Percentiles rank a stretch among this genome's conserved stretches.
These are phyloP conservation scores for Nicotiana noctiflora DNA, from an alignment of 257 asterid genomes.

Conservation along the genomic window DNA sequence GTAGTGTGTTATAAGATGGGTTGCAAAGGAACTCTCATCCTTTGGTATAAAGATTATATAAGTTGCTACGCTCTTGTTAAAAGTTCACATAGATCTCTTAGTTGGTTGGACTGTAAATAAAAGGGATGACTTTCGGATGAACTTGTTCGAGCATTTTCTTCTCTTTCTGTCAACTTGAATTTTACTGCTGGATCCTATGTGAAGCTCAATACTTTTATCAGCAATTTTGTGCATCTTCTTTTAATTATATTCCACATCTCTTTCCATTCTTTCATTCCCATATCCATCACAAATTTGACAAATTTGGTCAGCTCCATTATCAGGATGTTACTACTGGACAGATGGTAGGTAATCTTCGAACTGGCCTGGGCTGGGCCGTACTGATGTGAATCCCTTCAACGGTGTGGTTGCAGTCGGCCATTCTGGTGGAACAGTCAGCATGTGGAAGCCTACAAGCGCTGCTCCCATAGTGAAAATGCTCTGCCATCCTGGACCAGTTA, in stretches of 20 bases:
- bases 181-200: background rate
- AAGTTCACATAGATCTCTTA: background rate
- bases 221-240: background rate
- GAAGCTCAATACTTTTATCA: background rate
- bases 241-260: background rate
- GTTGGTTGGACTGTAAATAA: background rate
- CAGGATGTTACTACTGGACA: conserved; percentile 87
- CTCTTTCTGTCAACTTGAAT: background rate
- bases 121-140: background rate
- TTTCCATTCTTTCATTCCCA: background rate
- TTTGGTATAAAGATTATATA: too few species aligned
- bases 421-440: conserved; percentile 67
- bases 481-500: conserved; percentile 79
- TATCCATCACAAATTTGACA: conserved; percentile 21
- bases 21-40: too few species aligned
- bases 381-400: conserved; percentile 69
- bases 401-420: conserved; percentile 72
- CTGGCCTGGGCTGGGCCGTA: conserved; percentile 75
- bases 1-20: too few species aligned
- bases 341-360: conserved; percentile 68
- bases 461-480: conserved; percentile 83
- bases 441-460: conserved; percentile 93
- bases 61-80: background rate
- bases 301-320: conserved; percentile 75
- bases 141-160: conserved; percentile 1